Evolutionary conservation across 768 basidiomycete genomes (phyloP), one percentile per base, ranked within the genome.

Genomic region (Calvatia gigantea): DNA sequence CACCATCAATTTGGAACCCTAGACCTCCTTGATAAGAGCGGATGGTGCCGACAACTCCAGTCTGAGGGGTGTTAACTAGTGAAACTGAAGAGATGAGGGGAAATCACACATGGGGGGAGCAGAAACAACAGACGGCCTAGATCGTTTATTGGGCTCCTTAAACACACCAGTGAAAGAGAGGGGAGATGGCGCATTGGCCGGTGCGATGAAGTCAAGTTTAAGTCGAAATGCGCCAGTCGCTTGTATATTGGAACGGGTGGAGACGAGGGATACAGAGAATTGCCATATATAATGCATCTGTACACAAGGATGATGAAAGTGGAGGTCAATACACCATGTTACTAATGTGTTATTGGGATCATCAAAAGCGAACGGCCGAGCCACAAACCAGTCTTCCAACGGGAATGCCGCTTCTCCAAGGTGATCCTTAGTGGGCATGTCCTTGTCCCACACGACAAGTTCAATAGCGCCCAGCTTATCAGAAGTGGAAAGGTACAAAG

Each of bases 391-490:
- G 31, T 90, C 84, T 17, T 86, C 86, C n/a, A 96, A 66, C 0
- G 84, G 81, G 6, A 98, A 60, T 0, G 86, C 81, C 4, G 83
- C 80, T 69, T 99, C 96, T 14, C 97, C 97, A 14, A 99, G 78
- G 67, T 97, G 98, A 42, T 98, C 96, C 73, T 94, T 97, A 64
- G 78, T 82, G 63, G 94, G 68, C 61, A 91, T 75, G 69, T 98
- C 95, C 73, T 88, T 94, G 70, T 95, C 94, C 95, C 96, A 99
- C 0, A 94, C 78, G 12, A 97, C 86, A 29, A 93, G 74, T 69
- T 98, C 94, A 39, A 98, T 62, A 1, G 80, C 83, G 31, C 89
- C 87, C 4, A 91, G 77, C 42, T 76, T 75, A 61, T 89, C 87
- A 0, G 86, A 85, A 25, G 89, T 78, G 14, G 86, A 88, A 15